A percentile compares a stretch with the other conserved stretches of the same genome.
phyloP scores from a whole-genome alignment of 768 basidiomycete genomes.

The Lactarius psammicola region DNA sequence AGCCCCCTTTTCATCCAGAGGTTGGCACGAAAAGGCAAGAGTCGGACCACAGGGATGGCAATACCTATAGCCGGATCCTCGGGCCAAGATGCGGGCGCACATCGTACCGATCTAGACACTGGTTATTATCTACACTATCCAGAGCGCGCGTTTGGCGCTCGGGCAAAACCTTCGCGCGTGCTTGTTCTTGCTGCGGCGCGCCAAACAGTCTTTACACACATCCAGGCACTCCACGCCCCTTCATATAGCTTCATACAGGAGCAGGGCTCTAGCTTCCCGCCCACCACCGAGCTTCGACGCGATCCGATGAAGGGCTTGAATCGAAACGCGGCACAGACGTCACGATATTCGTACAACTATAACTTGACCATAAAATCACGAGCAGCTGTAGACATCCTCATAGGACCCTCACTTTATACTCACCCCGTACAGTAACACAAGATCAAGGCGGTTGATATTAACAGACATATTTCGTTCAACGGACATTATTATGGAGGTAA shows the following conservation, averaged over 20 bases:
- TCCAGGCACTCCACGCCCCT: conserved; percentile 4
- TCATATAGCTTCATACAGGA: conserved; percentile 6
- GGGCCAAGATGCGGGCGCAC: conserved; percentile 4
- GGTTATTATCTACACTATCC: not conserved
- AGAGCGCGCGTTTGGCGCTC: not conserved
- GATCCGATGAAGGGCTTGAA: conserved; percentile 27
- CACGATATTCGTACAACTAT: conserved; percentile 21
- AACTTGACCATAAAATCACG: conserved; percentile 13
- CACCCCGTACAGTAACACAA: conserved; percentile 17
- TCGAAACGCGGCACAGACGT: conserved; percentile 26
- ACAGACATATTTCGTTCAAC: not conserved
- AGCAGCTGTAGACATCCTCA: conserved; percentile 30
- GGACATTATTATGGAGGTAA: conserved; percentile 23
- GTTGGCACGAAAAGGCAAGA: not conserved
- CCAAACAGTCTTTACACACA: not conserved
- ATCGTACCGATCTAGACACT: not conserved
- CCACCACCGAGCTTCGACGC: conserved; percentile 12
- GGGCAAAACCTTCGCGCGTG: conserved; percentile 11
- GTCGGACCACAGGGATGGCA: not conserved
- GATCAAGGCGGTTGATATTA: not conserved
- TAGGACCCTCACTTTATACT: conserved; percentile 12
- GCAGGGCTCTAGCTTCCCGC: conserved; percentile 16
- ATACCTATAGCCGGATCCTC: not conserved
- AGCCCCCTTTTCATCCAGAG: not conserved
- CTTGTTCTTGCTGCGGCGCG: conserved; percentile 13